These are phyloP conservation scores for Deuterostichococcus epilithicus DNA, from an alignment of 139 green algal species.

Conservation along the genomic window DNA sequence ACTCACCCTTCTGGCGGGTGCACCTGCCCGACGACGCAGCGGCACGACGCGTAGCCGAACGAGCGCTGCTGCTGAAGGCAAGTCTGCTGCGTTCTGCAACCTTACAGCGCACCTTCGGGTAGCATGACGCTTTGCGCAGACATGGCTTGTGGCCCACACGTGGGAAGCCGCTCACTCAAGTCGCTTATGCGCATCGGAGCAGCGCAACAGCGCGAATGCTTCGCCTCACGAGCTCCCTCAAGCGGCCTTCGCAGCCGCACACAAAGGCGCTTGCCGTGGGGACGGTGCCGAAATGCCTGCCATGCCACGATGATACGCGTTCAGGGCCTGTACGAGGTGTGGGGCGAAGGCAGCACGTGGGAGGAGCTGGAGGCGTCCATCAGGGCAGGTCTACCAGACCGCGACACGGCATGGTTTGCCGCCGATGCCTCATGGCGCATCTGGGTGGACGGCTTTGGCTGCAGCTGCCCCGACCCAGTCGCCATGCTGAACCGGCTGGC, in stretches of 20 bases:
- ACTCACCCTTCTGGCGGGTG: conserved; percentile 61
- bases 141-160: background rate
- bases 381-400: conserved; percentile 9
- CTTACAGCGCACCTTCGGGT: background rate
- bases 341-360: conserved; percentile 67
- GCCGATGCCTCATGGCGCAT: conserved; percentile 51
- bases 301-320: background rate
- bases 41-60: conserved; percentile 28
- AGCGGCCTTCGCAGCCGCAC: no score
- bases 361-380: conserved; percentile 38
- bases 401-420: conserved; percentile 33
- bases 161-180: no score
- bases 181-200: no score
- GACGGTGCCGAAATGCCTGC: background rate
- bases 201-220: no score
- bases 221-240: no score
- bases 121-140: background rate
- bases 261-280: no score
- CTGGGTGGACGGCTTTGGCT: conserved; percentile 49
- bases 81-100: background rate
- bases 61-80: conserved; percentile 42
- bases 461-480: conserved; percentile 4
- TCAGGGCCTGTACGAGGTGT: conserved; percentile 75
- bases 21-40: conserved; percentile 46
- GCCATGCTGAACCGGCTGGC: background rate